Evolutionary conservation across 495 filamentous ascomycete genomes (phyloP), one percentile per base, ranked within the genome.

Genomic region (Rhizodiscina lignyota): DNA sequence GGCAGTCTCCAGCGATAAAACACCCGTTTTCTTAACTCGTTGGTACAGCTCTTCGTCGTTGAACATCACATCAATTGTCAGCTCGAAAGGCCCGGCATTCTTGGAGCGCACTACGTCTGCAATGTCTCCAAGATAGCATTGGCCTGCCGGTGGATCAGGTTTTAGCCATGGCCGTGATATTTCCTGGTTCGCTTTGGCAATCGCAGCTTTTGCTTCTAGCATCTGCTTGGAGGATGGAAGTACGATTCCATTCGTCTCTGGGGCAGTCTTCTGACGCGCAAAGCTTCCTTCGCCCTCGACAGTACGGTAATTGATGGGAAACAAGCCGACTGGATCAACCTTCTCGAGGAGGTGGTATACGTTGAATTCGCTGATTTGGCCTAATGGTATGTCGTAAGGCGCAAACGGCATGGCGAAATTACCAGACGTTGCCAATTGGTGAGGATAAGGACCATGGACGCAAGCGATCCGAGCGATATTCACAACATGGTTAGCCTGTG

Each of bases 51-150:
- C 50, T 18, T 35, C 26, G 10, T 38, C 43, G 11, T 53, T 50
- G 34, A 70, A 68, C 43, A 70, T 60, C 21, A 67, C 48, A 34
- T 70, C 63, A 19, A 68, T 50, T 2, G 66, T 70, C 15, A 68
- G 45, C 40, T 67, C 63, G 39, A 48, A 67, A 2, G 66, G 64
- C 0, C 64, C 66, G 0, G 63, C 40, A 38, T 68, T 70, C 49
- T 67, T 70, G 10, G 58, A 61, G 3, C 64, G 49, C 5, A 70
- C 49, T 2, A 66, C 49, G n/a, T 49, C 49, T 0, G 66, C 58
- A 13, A 65, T 43, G 28, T 63, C 54, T 0, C 42, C 38, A 5
- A 45, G 35, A n/a, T n/a, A n/a, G n/a, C n/a, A n/a, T n/a, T n/a
- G n/a, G n/a, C n/a, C n/a, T n/a, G n/a, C n/a, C 1, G 31, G 31